Evolutionary conservation across 208 protist genomes (phyloP), one percentile per base, ranked within the genome.

Genomic region (Eutreptiella sp.): DNA sequence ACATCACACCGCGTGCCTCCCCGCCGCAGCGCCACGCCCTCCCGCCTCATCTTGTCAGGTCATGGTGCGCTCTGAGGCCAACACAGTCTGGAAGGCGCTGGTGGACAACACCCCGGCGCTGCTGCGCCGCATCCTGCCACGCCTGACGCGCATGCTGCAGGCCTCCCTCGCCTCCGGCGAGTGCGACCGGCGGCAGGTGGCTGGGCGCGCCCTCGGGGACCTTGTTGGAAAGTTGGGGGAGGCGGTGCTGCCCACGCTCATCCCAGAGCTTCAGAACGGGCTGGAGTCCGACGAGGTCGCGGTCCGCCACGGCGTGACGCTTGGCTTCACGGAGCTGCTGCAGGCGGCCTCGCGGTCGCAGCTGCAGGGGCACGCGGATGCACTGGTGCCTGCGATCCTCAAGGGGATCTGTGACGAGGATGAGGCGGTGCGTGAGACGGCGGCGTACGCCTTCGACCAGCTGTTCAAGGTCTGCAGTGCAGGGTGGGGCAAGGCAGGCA

Each of bases 401-500:
- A 28, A 59, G 38, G 38, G 35, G 11, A 46, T 60, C 24, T 45
- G 35, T 23, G 53, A 60, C 32, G 45, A 33, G 7, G 53, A 60
- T n/a, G 7, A 27, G 48, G 24, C 11, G 21, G 53, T 60, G 16
- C 11, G 38, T 4, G 38, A 60, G 5, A 38, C 39, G 48, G 4
- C 53, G n/a, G 53, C 27, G 3, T 29, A 45, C 21, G 48, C 34
- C 26, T 60, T 60, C 38, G 29, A 60, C 38, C 26, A 4, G 11
- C 48, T 60, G 4, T 60, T 59, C 38, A 14, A 47, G 3, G 4
- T 45, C 7, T 60, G 39, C 53, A 7, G 53, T 48, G 43, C 19
- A 7, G 9, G 43, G 11, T 16, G 23, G n/a, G 28, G n/a, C 43
- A 23, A 48, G n/a, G 28, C n/a, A 16, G 23, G n/a, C 43, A 48